Evolutionary conservation across 192 early-diverging fungal species (phyloP).

Genomic region (Physocladia obscura): DNA sequence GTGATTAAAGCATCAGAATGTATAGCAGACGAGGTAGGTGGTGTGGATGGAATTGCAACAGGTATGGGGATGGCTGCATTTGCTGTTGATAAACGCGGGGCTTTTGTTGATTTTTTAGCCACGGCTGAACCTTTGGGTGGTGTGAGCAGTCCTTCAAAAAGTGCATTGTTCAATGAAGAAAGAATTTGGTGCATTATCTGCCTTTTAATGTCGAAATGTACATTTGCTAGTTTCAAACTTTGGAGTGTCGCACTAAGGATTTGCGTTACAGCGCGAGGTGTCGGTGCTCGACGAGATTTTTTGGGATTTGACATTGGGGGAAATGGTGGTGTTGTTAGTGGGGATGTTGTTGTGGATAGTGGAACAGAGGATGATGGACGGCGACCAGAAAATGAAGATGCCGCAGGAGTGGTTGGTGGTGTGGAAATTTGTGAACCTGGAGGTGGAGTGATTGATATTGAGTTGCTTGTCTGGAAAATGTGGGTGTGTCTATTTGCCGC

Average conservation of each 20-base stretch:
- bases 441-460: background rate
- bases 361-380: no score
- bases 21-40: no score
- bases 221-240: constrained; percentile 70
- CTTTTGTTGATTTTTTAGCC: no score
- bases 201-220: constrained; percentile 75
- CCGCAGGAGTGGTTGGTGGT: background rate
- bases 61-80: no score
- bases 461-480: background rate
- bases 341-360: background rate
- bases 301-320: constrained; percentile 2
- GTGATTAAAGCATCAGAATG: no score
- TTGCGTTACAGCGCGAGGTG: constrained; percentile 72
- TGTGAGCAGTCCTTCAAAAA: constrained; percentile 82
- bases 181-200: constrained; percentile 75
- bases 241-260: constrained; percentile 70
- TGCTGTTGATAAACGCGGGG: no score
- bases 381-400: background rate
- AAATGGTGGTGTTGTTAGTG: background rate
- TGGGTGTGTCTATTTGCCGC: background rate
- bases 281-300: background rate
- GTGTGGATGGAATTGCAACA: no score
- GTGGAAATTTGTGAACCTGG: background rate
- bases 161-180: constrained; percentile 69
- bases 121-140: background rate